Percentiles rank a stretch among this genome's conserved stretches.
Evolutionary conservation across 129 eudicot genomes (phyloP).

Genomic region (Sambucus nigra): DNA sequence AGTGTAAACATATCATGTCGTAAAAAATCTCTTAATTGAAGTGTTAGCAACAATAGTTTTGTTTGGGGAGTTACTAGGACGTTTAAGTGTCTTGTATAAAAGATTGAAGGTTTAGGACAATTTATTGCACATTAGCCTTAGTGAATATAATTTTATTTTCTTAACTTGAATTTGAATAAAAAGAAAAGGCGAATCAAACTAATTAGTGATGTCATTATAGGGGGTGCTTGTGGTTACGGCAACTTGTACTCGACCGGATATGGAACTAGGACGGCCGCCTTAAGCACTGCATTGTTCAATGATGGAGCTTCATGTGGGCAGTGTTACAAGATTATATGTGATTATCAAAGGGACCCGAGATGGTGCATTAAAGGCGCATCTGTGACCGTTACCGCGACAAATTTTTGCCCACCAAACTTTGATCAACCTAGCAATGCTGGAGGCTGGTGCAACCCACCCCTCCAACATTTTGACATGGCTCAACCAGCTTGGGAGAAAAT

Average conservation of each 20-base stretch:
- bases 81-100: too few species aligned
- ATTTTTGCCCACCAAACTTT: conserved; percentile 73
- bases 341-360: conserved; percentile 32
- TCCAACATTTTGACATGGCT: conserved; percentile 87
- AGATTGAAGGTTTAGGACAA: too few species aligned
- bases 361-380: conserved; percentile 65
- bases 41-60: too few species aligned
- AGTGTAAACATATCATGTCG: too few species aligned
- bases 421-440: conserved; percentile 41
- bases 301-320: conserved; percentile 70
- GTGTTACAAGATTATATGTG: conserved; percentile 60
- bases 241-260: conserved; percentile 57
- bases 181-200: background rate
- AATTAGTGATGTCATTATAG: conserved; percentile 20
- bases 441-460: conserved; percentile 92
- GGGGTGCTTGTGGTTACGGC: conserved; percentile 92
- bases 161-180: too few species aligned
- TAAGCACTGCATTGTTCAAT: conserved; percentile 72
- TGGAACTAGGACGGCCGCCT: conserved; percentile 72
- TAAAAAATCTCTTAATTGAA: too few species aligned
- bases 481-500: conserved; percentile 90
- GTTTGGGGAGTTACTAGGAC: too few species aligned
- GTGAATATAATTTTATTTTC: too few species aligned
- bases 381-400: conserved; percentile 67
- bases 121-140: too few species aligned